A percentile compares a stretch with the other conserved stretches of the same genome.
These are phyloP conservation scores for Cladosporium cucumerinum DNA, from an alignment of 2,329 filamentous ascomycete genomes.

Conservation along the genomic window DNA sequence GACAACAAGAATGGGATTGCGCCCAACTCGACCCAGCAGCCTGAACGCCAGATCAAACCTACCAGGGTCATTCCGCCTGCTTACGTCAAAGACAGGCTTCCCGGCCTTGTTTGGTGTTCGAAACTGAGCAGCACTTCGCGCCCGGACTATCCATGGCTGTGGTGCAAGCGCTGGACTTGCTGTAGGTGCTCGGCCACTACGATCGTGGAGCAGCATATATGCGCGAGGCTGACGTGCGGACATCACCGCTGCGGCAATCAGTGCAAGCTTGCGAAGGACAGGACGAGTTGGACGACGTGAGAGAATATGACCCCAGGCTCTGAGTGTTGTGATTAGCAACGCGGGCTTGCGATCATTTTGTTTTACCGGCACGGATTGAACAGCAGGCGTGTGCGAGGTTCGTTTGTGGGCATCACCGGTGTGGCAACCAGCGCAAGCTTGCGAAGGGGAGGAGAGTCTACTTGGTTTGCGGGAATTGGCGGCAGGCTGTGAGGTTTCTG, in stretches of 20 bases:
- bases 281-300: neutral
- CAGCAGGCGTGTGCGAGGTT: too few species aligned
- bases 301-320: neutral
- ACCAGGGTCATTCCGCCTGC: constrained; percentile 1
- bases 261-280: neutral
- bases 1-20: constrained; percentile 31
- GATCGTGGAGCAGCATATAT: constrained; percentile 31
- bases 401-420: too few species aligned
- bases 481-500: neutral
- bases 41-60: neutral
- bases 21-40: neutral
- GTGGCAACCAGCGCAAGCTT: neutral
- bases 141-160: constrained; percentile 21
- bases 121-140: constrained; percentile 13
- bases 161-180: constrained; percentile 30
- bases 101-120: constrained; percentile 6
- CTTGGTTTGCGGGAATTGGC: neutral
- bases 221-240: constrained; percentile 26
- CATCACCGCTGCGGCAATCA: constrained; percentile 25
- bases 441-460: neutral
- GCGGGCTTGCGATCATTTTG: neutral
- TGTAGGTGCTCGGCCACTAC: constrained; percentile 27
- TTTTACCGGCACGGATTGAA: neutral
- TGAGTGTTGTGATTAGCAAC: too few species aligned
- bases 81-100: neutral